Percentiles rank a stretch among this genome's conserved stretches.
Evolutionary conservation across 139 green algal genomes (phyloP).

Genomic region (Haematococcus lacustris): DNA sequence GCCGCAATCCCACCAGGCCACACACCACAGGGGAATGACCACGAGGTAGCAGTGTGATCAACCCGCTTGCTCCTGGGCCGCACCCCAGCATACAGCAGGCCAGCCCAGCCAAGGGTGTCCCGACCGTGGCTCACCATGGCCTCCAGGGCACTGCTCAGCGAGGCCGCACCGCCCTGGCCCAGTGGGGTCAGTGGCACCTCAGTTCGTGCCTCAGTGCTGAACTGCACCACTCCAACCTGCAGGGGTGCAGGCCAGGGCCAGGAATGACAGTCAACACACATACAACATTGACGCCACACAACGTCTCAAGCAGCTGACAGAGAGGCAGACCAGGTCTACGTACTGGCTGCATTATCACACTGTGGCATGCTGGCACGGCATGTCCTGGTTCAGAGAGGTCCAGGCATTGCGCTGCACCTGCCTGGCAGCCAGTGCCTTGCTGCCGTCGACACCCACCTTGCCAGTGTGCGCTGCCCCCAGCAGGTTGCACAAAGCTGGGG

Average conservation of each 20-base stretch:
- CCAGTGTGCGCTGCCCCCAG: neutral
- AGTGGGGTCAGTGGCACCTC: conserved; percentile 37
- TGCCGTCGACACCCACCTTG: neutral
- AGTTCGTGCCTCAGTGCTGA: conserved; percentile 54
- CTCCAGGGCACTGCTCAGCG: neutral
- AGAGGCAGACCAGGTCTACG: neutral
- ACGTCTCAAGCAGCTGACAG: neutral
- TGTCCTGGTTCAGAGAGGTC: neutral
- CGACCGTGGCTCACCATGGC: neutral
- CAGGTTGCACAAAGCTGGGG: neutral
- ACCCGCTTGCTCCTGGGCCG: neutral
- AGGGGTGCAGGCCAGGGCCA: neutral
- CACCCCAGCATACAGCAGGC: neutral
- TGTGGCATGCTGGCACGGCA: neutral
- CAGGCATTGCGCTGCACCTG: neutral
- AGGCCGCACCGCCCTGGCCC: neutral
- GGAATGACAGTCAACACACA: neutral
- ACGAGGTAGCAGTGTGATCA: neutral
- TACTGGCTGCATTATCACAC: conserved; percentile 1
- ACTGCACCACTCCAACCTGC: conserved; percentile 58
- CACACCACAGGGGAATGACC: no score
- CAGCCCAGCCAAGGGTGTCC: neutral
- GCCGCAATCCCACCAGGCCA: neutral
- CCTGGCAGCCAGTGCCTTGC: neutral
- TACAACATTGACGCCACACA: neutral